Evolutionary conservation across 1,139 yeast genomes (phyloP).

Genomic region (Geotrichum klebahnii): DNA sequence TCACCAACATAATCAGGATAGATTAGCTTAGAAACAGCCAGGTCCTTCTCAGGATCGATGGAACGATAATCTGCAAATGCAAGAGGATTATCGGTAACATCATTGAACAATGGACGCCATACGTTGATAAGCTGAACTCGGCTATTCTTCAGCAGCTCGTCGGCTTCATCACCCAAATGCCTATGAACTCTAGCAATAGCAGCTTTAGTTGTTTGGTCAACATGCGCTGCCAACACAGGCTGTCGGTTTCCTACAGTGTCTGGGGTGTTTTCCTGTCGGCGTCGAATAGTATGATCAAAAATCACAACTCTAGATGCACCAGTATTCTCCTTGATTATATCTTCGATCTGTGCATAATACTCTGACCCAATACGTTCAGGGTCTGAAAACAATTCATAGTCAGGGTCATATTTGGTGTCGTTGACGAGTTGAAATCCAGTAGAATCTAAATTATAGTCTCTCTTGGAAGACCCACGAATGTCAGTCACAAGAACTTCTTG

Average conservation of each 20-base stretch:
- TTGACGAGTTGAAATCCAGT: slow-evolving; percentile 19
- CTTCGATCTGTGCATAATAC: slow-evolving; percentile 27
- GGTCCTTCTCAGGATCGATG: slow-evolving; percentile 21
- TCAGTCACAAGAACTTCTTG: slow-evolving; percentile 11
- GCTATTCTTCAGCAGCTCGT: slow-evolving; percentile 23
- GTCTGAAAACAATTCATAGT: slow-evolving; percentile 23
- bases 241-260: slow-evolving; percentile 24
- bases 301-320: slow-evolving; percentile 26
- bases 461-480: slow-evolving; percentile 23
- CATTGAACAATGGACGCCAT: slow-evolving; percentile 30
- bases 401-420: slow-evolving; percentile 14
- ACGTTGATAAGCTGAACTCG: slow-evolving; percentile 30
- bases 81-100: slow-evolving; percentile 27
- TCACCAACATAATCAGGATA: slow-evolving; percentile 28
- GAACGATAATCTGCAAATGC: slow-evolving; percentile 29
- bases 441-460: slow-evolving; percentile 2
- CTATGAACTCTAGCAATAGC: slow-evolving; percentile 27
- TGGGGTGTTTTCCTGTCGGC: slow-evolving; percentile 18
- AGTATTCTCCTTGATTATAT: slow-evolving; percentile 19
- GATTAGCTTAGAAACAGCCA: slow-evolving; percentile 25
- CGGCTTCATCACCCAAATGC: slow-evolving; percentile 27
- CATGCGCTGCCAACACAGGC: slow-evolving; percentile 29
- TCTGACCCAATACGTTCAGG: slow-evolving; percentile 24
- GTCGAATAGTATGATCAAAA: slow-evolving; percentile 31
- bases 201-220: slow-evolving; percentile 31